Base-by-base conservation (phyloP, 305 asterid species). In the Monarda citriodora region DNA sequence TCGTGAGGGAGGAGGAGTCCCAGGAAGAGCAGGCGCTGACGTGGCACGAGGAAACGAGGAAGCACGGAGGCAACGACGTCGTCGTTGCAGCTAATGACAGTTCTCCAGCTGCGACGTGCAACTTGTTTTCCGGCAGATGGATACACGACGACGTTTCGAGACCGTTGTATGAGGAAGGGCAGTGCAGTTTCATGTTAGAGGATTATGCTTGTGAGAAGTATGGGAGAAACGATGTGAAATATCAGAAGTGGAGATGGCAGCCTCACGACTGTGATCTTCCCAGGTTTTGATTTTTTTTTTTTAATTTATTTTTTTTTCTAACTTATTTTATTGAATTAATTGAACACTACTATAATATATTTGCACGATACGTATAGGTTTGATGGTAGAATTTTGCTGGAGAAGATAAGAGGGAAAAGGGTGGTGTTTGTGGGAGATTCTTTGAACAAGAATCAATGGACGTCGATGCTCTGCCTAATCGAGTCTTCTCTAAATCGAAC, bases 171-270 rank as follows among this genome's bases (percentile, higher is more conserved):
- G 67, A 79, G 23, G 83, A 76, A 46, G 31, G 38, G 8, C 65
- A 67, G 37, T 84, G 93, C 29, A 56, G 84, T 0, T 77, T 84
- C 59, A 51, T 78, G 76, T 68, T 54, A 14, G 70, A 66, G 3
- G 72, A 61, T 18, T 65, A 70, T 58, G 87, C 87, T 12, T 82
- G 96, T 53, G 63, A 69, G 17, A 72, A 61, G 44, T 77, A 58
- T 31, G 93, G 88, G 9, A 77, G 93, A 55, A 76, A 72, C 51
- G 78, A 77, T 25, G 56, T 77, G 7, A 58, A 61, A 5, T 87
- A 80, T 72, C 84, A 72, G 22, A 34, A 75, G 4, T 84, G 96
- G 96, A 69, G 83, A 66, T 87, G 93, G 90, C 82, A 82, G 37
- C 93, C 93, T 59, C 59, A 56, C 29, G 60, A 77, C 5, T 86